Evolutionary conservation across 2,329 filamentous ascomycete genomes (phyloP).

Genomic region (Onygenales sp.): DNA sequence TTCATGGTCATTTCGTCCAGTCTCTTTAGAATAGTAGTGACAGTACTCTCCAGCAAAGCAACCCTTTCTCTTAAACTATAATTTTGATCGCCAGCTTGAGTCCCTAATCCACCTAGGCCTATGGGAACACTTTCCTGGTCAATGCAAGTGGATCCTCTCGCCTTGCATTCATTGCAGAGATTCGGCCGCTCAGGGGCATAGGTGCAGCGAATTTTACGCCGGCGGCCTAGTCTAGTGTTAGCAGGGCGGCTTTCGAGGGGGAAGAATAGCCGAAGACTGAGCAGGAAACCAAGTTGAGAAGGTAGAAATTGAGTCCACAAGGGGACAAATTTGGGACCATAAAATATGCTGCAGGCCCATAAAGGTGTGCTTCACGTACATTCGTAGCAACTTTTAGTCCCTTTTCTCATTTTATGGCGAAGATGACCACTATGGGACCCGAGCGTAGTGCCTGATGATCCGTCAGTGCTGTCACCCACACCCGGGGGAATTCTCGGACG

Average conservation of each 20-base stretch:
- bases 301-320: no score
- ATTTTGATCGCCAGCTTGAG: conserved; percentile 17
- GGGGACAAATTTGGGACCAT: background rate
- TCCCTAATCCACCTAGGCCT: conserved; percentile 11
- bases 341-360: no score
- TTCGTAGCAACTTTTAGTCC: conserved; percentile 34
- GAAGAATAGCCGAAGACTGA: no score
- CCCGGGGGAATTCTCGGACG: background rate
- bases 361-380: conserved; percentile 16
- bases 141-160: conserved; percentile 28
- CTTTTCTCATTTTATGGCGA: conserved; percentile 36
- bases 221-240: conserved; percentile 19
- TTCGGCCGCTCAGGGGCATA: conserved; percentile 23
- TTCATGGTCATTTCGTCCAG: conserved; percentile 16
- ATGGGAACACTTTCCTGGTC: conserved; percentile 29
- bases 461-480: background rate
- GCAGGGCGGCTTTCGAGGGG: background rate
- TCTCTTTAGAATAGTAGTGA: conserved; percentile 24
- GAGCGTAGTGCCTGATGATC: background rate
- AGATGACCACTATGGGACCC: conserved; percentile 12
- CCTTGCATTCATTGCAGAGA: conserved; percentile 32
- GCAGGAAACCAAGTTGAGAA: no score
- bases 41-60: conserved; percentile 27
- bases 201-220: conserved; percentile 36
- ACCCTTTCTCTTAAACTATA: conserved; percentile 32